These are phyloP conservation scores for Hypoxylon subgilvum DNA, from an alignment of 495 filamentous ascomycete species.

Conservation along the genomic window DNA sequence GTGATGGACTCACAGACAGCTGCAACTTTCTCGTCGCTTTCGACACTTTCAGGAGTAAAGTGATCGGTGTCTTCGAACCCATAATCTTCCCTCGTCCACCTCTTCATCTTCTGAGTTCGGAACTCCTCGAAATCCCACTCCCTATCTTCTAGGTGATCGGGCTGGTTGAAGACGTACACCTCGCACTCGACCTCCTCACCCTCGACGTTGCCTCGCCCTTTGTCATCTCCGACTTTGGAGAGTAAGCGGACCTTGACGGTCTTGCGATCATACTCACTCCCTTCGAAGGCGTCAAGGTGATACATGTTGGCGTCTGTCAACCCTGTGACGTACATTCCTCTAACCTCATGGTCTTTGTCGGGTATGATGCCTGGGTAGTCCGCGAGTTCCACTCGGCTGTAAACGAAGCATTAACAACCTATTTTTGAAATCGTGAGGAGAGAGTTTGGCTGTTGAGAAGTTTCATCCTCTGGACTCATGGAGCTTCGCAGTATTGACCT, in stretches of 20 bases:
- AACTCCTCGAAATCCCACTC: constrained; percentile 89
- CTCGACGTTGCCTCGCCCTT: constrained; percentile 55
- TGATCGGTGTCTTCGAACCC: constrained; percentile 45
- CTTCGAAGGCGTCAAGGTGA: constrained; percentile 85
- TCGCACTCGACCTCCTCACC: constrained; percentile 67
- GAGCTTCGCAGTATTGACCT: constrained; percentile 48
- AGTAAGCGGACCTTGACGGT: constrained; percentile 66
- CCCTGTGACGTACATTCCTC: constrained; percentile 80
- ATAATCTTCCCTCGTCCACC: constrained; percentile 54
- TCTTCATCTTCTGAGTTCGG: constrained; percentile 66
- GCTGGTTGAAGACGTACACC: constrained; percentile 77
- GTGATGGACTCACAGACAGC: constrained; percentile 30
- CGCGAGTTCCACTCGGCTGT: constrained; percentile 49
- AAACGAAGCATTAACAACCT: constrained; percentile 1
- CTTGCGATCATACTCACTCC: constrained; percentile 69
- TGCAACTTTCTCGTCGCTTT: constrained; percentile 20
- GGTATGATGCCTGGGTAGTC: constrained; percentile 88
- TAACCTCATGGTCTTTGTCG: constrained; percentile 62
- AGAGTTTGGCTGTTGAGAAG: neutral
- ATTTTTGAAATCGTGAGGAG: neutral
- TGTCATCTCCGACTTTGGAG: constrained; percentile 45
- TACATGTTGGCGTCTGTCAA: constrained; percentile 76
- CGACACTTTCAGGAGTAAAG: constrained; percentile 26
- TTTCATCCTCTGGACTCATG: neutral
- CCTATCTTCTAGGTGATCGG: constrained; percentile 60